Conservation (phyloP, 2,329 filamentous ascomycete species). For the Penicillium sclerotiorum region DNA sequence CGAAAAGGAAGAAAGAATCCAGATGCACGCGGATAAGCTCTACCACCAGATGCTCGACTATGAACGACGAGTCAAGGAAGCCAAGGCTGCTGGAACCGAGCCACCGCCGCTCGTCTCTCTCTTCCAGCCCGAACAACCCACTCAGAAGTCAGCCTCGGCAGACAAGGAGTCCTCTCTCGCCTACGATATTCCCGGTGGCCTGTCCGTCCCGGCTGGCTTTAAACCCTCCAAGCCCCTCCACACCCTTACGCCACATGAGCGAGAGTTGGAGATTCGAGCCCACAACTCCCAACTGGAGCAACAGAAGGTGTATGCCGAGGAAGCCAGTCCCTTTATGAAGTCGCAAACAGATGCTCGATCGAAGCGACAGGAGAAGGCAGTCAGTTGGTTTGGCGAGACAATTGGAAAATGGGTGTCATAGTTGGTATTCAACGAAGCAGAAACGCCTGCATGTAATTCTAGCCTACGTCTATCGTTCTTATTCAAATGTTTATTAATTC, state of each 20-base stretch:
- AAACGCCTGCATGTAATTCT: slow-evolving; percentile 4
- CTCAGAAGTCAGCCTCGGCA: slow-evolving; percentile 12
- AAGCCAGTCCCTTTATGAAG: slow-evolving; percentile 41
- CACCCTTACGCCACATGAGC: slow-evolving; percentile 49
- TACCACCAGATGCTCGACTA: slow-evolving; percentile 86
- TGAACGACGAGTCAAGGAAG: slow-evolving; percentile 71
- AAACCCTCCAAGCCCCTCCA: slow-evolving; percentile 43
- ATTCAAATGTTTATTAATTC: neutral
- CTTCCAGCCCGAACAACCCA: slow-evolving; percentile 42
- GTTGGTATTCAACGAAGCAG: neutral
- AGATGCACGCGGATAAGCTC: slow-evolving; percentile 91
- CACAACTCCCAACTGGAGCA: slow-evolving; percentile 43
- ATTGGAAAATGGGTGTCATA: slow-evolving; percentile 46
- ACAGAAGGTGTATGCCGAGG: slow-evolving; percentile 39
- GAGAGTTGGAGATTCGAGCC: slow-evolving; percentile 47
- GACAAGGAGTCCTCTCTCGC: slow-evolving; percentile 12
- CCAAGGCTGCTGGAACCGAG: slow-evolving; percentile 47
- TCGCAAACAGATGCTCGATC: slow-evolving; percentile 38
- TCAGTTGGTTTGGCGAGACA: slow-evolving; percentile 48
- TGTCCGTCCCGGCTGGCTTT: slow-evolving; percentile 37
- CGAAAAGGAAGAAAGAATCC: slow-evolving; percentile 80
- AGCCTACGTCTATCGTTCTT: slow-evolving; percentile 5
- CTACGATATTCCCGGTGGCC: slow-evolving; percentile 41
- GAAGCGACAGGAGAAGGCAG: slow-evolving; percentile 43
- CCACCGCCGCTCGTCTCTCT: slow-evolving; percentile 48